Evolutionary conservation across 202 grass and related monocot species (phyloP).

Genomic region (Hordeum pubiflorum): DNA sequence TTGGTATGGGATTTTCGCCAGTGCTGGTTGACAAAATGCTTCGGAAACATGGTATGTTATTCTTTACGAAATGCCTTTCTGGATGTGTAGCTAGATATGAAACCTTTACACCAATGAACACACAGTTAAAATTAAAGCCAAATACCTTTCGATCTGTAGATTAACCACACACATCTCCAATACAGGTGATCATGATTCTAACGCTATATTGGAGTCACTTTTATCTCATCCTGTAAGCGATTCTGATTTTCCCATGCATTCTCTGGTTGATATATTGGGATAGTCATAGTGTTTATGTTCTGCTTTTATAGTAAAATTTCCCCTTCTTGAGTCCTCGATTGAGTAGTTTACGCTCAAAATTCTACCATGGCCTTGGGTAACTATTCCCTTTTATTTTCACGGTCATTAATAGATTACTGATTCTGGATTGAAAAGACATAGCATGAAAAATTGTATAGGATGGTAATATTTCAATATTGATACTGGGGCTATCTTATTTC

Average conservation of each 20-base stretch:
- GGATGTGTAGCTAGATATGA: neutral
- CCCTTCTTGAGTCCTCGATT: neutral
- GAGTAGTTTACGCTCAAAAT: neutral
- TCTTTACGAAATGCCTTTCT: neutral
- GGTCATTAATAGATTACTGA: neutral
- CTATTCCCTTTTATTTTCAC: neutral
- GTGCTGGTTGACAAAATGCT: constrained; percentile 67
- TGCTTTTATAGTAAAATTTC: neutral
- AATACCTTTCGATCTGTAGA: neutral
- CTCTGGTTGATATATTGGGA: neutral
- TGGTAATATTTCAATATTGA: neutral
- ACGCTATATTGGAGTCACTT: constrained; percentile 60
- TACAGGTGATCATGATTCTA: constrained; percentile 58
- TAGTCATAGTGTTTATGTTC: neutral
- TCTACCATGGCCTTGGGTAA: neutral
- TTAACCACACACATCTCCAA: constrained; percentile 17
- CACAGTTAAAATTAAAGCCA: neutral
- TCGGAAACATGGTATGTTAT: constrained; percentile 57
- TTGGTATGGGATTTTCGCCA: constrained; percentile 73
- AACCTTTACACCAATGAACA: neutral
- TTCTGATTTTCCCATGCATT: constrained; percentile 22
- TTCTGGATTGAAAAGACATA: neutral
- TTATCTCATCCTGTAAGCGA: constrained; percentile 68
- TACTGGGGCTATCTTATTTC: neutral
- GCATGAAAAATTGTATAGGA: neutral